Evolutionary conservation across 768 basidiomycete species (phyloP).

Genomic region (Hypholoma fasciculare): DNA sequence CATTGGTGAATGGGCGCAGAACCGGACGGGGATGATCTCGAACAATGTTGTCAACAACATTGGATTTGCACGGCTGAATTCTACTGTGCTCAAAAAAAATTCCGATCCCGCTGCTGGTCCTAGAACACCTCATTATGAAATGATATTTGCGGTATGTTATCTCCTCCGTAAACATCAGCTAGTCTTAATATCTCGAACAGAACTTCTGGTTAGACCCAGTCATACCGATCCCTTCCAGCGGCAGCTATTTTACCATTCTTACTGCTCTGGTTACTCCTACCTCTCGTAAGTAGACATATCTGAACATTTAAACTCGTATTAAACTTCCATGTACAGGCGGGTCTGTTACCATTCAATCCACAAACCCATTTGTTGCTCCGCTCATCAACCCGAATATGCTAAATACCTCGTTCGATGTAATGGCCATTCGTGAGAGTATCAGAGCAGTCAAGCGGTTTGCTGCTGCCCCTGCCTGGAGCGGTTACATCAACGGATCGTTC

Average conservation of each 20-base stretch:
- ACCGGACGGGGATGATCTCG: conserved; percentile 25
- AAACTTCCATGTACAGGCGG: conserved; percentile 27
- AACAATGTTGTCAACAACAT: conserved; percentile 27
- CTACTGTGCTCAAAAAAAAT: conserved; percentile 19
- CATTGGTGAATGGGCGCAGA: conserved; percentile 25
- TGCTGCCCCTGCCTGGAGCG: conserved; percentile 15
- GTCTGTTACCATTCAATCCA: conserved; percentile 36
- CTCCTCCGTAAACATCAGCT: not conserved
- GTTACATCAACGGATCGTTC: not conserved
- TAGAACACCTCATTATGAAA: conserved; percentile 29
- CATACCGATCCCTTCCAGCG: conserved; percentile 17
- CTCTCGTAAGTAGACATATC: conserved; percentile 25
- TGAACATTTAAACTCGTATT: not conserved
- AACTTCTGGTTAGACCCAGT: conserved; percentile 12
- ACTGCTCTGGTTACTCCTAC: conserved; percentile 30
- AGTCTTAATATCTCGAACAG: not conserved
- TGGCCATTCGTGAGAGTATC: conserved; percentile 23
- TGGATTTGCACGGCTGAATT: conserved; percentile 28
- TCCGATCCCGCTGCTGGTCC: conserved; percentile 30
- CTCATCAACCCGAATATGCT: conserved; percentile 51
- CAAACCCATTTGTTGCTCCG: conserved; percentile 45
- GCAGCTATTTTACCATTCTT: conserved; percentile 28
- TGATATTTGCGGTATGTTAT: conserved; percentile 24
- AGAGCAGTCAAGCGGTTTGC: conserved; percentile 21
- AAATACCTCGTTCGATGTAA: conserved; percentile 25